A percentile compares a stretch with the other conserved stretches of the same genome.
phyloP scores from a whole-genome alignment of 2,329 filamentous ascomycete species.

The Mycocentrospora acerina region DNA sequence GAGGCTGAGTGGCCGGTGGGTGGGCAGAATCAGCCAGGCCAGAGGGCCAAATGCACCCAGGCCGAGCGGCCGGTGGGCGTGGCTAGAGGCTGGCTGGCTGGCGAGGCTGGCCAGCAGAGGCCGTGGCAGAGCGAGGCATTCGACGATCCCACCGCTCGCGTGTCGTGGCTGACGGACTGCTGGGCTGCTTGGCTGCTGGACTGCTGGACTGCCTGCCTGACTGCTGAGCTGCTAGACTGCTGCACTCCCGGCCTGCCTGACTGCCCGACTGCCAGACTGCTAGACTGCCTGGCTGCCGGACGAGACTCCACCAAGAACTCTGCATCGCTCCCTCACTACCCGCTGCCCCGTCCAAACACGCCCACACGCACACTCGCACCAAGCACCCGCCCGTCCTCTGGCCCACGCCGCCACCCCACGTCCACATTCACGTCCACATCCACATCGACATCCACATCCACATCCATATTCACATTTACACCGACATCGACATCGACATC shows the following conservation, averaged over 20 bases:
- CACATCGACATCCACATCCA: constrained; percentile 1
- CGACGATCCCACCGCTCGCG: no score
- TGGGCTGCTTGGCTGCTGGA: no score
- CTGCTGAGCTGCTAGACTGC: no score
- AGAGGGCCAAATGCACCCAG: no score
- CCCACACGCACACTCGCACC: neutral
- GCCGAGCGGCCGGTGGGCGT: constrained; percentile 1
- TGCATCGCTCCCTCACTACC: neutral
- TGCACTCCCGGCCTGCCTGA: no score
- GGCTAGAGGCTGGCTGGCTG: no score
- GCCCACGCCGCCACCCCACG: no score
- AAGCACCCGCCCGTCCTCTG: neutral
- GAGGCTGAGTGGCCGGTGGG: constrained; percentile 2
- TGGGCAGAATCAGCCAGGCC: constrained; percentile 3
- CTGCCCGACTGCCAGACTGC: no score
- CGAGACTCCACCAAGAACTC: neutral
- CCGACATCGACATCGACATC: neutral
- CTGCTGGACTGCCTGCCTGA: no score
- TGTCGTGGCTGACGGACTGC: neutral
- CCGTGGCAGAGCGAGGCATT: neutral
- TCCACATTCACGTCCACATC: no score
- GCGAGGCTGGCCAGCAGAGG: no score
- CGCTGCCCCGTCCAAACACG: neutral
- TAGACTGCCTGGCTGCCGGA: no score
- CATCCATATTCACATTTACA: constrained; percentile 1